Percentiles rank a stretch among this genome's conserved stretches.
Conservation (phyloP, 768 basidiomycete genomes). For the Lactifluus pinguis region DNA sequence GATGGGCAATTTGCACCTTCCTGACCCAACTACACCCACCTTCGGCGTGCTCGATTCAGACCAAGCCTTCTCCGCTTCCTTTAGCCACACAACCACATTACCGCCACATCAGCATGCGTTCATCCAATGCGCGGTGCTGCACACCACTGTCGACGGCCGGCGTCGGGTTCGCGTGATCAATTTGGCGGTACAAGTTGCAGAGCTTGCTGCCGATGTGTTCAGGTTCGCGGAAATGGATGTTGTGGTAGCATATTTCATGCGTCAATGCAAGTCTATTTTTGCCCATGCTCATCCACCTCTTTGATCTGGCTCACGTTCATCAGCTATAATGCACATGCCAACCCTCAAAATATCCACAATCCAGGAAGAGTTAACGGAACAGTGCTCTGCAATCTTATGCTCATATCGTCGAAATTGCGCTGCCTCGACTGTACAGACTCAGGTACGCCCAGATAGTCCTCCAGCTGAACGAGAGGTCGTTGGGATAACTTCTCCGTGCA, state of each 20-base stretch:
- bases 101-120: conserved; percentile 65
- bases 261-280: conserved; percentile 51
- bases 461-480: neutral
- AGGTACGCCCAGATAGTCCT: conserved; percentile 40
- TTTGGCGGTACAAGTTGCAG: conserved; percentile 70
- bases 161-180: conserved; percentile 82
- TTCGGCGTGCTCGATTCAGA: conserved; percentile 77
- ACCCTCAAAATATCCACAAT: conserved; percentile 61
- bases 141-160: conserved; percentile 70
- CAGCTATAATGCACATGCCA: conserved; percentile 63
- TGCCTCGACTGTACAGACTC: conserved; percentile 60
- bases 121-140: conserved; percentile 81
- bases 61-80: conserved; percentile 63
- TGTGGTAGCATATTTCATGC: conserved; percentile 60
- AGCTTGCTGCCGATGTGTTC: conserved; percentile 87
- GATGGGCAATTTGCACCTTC: conserved; percentile 65
- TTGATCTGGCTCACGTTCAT: neutral
- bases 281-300: neutral
- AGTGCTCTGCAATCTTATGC: conserved; percentile 69
- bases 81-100: conserved; percentile 63
- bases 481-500: conserved; percentile 27
- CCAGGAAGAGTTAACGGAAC: conserved; percentile 76
- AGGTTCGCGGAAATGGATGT: conserved; percentile 87
- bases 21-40: conserved; percentile 61
- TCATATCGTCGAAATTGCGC: conserved; percentile 89